Evolutionary conservation across 1,139 yeast genomes (phyloP), one percentile per base, ranked within the genome.

Genomic region (Yamadazyma spencermartinsiae): DNA sequence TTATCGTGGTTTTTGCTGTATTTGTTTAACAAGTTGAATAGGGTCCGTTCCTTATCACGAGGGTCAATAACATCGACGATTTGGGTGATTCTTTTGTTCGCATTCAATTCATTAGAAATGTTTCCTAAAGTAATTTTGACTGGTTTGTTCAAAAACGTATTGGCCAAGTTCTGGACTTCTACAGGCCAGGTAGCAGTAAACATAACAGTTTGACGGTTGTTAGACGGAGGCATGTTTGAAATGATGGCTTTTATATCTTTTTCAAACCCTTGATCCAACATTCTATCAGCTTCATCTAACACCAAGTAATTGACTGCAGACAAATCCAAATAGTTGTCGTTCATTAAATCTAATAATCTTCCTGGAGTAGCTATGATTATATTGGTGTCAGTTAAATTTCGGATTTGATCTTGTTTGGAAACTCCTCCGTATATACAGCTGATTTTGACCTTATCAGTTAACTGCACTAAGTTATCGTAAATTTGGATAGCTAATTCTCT

Each of bases 301-400:
- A 92, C 95, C 49, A 94, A 72, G 59, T 86, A 90, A 48, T 84
- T 77, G 24, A 90, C 83, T 6, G 71, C 59, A 23, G 80, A 67
- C 47, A 92, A 72, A 51, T 84, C 79, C 33, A 87, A 82, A 28
- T 90, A 77, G 8, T 95, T 95, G 58, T 92, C 98, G 49, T 90
- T 85, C 50, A 92, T 72, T 56, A 94, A 74, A 68, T 92, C 99
- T 45, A 89, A 77, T 54, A 94, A 72, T 62, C 99, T 81, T 49
- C 99, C 99, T 11, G 98, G 98, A 4, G 98, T 94, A 27, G 98
- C 98, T 54, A 94, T 87, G 12, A 90, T 94, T 44, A 89, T 82
- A 52, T 83, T 82, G 12, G 71, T 62, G 39, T 62, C 75, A 46
- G 71, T 76, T 49, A 90, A 68, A 43, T 82, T 79, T 43, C 64